Percentiles rank a stretch among this genome's conserved stretches.
Conservation (phyloP, 805 yeast genomes). For the Pichia cephalocereana region DNA sequence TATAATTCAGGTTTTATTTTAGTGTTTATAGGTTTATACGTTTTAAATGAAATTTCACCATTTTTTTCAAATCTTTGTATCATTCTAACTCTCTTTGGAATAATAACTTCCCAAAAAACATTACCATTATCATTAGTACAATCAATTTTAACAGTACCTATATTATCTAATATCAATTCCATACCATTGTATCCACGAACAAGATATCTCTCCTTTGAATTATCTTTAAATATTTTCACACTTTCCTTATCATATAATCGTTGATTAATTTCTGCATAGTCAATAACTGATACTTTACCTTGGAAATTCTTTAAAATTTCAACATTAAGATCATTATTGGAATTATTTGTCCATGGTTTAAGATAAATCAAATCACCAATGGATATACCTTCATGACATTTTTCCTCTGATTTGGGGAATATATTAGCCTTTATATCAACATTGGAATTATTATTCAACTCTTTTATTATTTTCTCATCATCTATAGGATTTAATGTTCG, state of each 20-base stretch:
- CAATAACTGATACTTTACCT: not conserved
- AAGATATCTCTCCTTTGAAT: not conserved
- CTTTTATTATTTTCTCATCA: not conserved
- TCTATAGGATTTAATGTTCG: not conserved
- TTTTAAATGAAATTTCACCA: not conserved
- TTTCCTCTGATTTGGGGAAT: not conserved
- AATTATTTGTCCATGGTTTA: not conserved
- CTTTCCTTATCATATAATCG: not conserved
- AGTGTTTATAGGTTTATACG: not conserved
- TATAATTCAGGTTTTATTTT: not conserved
- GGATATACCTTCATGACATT: not conserved
- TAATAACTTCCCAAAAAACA: slow-evolving; percentile 5
- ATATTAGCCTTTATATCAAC: not conserved
- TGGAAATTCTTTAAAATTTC: not conserved
- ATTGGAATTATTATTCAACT: not conserved
- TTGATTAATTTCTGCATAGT: not conserved
- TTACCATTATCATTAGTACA: not conserved
- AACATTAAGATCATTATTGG: not conserved
- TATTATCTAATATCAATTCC: slow-evolving; percentile 4
- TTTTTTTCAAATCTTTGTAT: not conserved
- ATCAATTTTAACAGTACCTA: slow-evolving; percentile 1
- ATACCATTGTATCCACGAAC: not conserved
- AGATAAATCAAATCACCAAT: not conserved
- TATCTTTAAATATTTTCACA: not conserved
- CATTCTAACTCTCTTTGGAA: not conserved